These are phyloP conservation scores for Sambucus nigra DNA, from an alignment of 129 eudicot genomes.

Conservation along the genomic window DNA sequence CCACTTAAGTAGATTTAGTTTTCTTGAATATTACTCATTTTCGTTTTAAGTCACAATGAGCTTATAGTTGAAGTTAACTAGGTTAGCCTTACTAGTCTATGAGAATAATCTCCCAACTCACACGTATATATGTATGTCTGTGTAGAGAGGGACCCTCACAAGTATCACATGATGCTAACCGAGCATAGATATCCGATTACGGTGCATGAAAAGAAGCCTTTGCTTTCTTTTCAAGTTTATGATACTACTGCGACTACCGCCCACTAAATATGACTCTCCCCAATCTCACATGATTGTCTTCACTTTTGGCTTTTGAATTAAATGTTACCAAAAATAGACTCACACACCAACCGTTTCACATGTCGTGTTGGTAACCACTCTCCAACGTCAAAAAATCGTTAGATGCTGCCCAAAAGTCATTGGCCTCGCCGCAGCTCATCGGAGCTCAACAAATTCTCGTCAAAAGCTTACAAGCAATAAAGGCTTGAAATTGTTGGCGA, in stretches of 20 bases:
- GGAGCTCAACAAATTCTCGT: too few species aligned
- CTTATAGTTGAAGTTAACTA: not conserved
- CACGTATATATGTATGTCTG: not conserved
- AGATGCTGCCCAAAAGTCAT: too few species aligned
- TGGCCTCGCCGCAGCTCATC: too few species aligned
- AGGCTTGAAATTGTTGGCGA: too few species aligned
- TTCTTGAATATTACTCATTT: not conserved
- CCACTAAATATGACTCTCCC: not conserved
- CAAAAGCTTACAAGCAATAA: too few species aligned
- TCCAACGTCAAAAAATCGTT: too few species aligned
- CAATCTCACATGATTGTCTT: slow-evolving; percentile 1
- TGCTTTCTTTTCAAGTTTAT: not conserved
- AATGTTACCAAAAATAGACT: not conserved
- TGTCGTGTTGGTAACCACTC: too few species aligned
- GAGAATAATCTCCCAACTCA: not conserved
- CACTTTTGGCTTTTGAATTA: not conserved
- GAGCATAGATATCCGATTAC: not conserved
- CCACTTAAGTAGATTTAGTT: not conserved
- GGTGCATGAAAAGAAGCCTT: not conserved
- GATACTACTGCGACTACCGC: not conserved
- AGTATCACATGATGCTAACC: not conserved
- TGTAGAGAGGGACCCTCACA: not conserved
- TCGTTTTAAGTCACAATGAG: not conserved
- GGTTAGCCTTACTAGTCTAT: not conserved
- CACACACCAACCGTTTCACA: not conserved